These are phyloP conservation scores for Przewalskia tangutica DNA, from an alignment of 257 asterid species.

Conservation along the genomic window DNA sequence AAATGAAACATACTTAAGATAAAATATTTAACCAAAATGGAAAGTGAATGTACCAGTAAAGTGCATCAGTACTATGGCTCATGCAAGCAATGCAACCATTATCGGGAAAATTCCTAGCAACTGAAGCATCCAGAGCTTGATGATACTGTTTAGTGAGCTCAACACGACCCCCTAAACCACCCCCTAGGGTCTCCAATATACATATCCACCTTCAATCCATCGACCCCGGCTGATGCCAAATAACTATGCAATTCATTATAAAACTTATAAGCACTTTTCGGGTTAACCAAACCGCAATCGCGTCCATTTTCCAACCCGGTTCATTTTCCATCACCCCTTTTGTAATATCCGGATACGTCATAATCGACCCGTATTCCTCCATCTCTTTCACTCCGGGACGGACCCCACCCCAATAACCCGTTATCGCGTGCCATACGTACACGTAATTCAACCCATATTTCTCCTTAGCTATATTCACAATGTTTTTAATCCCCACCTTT, in stretches of 20 bases:
- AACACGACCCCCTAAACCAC: slow-evolving; percentile 75
- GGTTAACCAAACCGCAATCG: slow-evolving; percentile 56
- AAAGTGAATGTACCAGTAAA: slow-evolving; percentile 50
- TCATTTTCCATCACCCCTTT: slow-evolving; percentile 73
- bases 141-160: slow-evolving; percentile 74
- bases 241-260: slow-evolving; percentile 78
- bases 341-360: slow-evolving; percentile 56
- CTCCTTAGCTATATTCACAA: slow-evolving; percentile 62
- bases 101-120: slow-evolving; percentile 55
- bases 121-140: slow-evolving; percentile 86
- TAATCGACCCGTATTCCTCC: slow-evolving; percentile 50
- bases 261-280: slow-evolving; percentile 60
- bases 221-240: slow-evolving; percentile 62
- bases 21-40: not conserved
- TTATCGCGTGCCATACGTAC: slow-evolving; percentile 88
- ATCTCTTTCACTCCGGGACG: slow-evolving; percentile 57
- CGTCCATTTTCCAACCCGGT: slow-evolving; percentile 66
- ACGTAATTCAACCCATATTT: slow-evolving; percentile 64
- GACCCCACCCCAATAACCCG: slow-evolving; percentile 95
- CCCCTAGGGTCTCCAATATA: slow-evolving; percentile 77
- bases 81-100: slow-evolving; percentile 90
- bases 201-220: slow-evolving; percentile 86
- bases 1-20: too few species aligned
- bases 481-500: slow-evolving; percentile 41
- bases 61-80: slow-evolving; percentile 84